A percentile compares a stretch with the other conserved stretches of the same genome.
Conservation (phyloP, 2,329 filamentous ascomycete genomes). For the Aspergillus fumigatiaffinis region DNA sequence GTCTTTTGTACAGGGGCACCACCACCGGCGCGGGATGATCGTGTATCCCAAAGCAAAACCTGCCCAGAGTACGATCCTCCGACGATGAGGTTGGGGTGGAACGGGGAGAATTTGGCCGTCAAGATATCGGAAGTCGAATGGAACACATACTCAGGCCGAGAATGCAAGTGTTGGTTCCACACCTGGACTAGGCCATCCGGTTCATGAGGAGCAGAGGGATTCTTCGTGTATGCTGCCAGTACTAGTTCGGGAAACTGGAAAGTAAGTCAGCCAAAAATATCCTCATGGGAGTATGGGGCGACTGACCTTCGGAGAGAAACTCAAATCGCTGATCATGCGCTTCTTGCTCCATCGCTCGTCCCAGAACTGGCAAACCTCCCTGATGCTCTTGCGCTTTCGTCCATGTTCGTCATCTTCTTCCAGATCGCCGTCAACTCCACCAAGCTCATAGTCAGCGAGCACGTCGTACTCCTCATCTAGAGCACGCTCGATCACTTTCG, state of each 20-base stretch:
- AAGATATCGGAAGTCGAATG: conserved; percentile 94
- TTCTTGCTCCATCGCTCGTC: conserved; percentile 96
- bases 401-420: conserved; percentile 69
- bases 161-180: conserved; percentile 94
- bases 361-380: conserved; percentile 88
- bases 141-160: conserved; percentile 93
- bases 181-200: conserved; percentile 91
- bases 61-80: conserved; percentile 96
- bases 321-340: conserved; percentile 91
- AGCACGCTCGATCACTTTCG: conserved; percentile 93
- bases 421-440: conserved; percentile 65
- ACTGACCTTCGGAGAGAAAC: conserved; percentile 81
- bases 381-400: conserved; percentile 48
- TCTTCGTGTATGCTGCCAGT: conserved; percentile 94
- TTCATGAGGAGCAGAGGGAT: conserved; percentile 88
- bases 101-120: conserved; percentile 95
- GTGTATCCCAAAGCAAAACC: conserved; percentile 94
- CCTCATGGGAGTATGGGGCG: neutral
- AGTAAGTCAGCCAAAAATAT: neutral
- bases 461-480: conserved; percentile 96
- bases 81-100: conserved; percentile 93
- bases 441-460: conserved; percentile 85
- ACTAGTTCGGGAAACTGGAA: conserved; percentile 77
- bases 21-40: conserved; percentile 68
- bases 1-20: conserved; percentile 85